Evolutionary conservation across 179 eudicot genomes (phyloP).

Genomic region (Kewa caespitosa): DNA sequence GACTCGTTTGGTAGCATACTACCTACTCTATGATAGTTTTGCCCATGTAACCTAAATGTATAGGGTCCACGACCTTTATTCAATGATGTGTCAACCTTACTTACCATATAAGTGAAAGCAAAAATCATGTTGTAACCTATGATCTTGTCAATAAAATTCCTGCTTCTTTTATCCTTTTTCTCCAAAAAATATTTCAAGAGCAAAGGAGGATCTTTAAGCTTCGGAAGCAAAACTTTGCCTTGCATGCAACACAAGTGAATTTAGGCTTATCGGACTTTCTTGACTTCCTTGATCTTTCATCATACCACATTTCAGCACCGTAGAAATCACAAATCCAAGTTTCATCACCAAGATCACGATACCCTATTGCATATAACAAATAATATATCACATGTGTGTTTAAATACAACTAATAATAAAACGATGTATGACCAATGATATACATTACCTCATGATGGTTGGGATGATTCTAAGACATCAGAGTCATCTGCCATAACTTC

Average conservation of each 20-base stretch:
- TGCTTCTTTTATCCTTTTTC: not conserved
- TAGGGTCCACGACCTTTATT: conserved; percentile 1
- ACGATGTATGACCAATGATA: no score
- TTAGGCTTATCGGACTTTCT: not conserved
- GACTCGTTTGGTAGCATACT: not conserved
- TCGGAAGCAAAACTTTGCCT: not conserved
- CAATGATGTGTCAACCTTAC: not conserved
- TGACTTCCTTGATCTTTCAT: not conserved
- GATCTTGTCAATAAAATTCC: not conserved
- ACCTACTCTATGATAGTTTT: not conserved
- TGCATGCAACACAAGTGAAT: not conserved
- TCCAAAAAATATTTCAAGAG: not conserved
- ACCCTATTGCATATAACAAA: no score
- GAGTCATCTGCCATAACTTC: no score
- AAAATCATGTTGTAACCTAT: not conserved
- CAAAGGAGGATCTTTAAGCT: not conserved
- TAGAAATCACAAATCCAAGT: not conserved
- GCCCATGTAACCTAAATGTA: not conserved
- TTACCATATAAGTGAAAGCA: not conserved
- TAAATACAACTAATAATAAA: no score
- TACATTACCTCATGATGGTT: no score
- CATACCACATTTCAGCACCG: not conserved
- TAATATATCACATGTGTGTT: no score
- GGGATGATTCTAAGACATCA: no score
- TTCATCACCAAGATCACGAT: not conserved